Evolutionary conservation across 805 yeast species (phyloP).

Genomic region (Myxozyma monticola): DNA sequence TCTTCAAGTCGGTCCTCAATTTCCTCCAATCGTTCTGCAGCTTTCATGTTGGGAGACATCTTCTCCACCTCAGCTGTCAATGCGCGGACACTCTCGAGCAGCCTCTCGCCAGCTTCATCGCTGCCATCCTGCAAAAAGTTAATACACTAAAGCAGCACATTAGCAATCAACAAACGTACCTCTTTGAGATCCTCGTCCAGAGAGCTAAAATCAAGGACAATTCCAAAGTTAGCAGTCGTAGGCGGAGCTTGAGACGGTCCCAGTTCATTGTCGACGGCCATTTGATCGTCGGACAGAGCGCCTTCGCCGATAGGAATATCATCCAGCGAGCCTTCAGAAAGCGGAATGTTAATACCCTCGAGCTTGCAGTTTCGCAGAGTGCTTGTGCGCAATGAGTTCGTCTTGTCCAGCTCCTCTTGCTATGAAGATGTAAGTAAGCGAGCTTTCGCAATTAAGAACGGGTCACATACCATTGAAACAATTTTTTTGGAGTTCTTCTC

Average conservation of each 20-base stretch:
- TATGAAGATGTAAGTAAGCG: neutral
- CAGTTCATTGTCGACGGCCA: constrained; percentile 36
- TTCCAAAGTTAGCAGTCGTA: constrained; percentile 27
- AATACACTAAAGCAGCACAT: no score
- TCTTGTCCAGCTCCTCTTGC: constrained; percentile 33
- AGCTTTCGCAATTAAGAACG: neutral
- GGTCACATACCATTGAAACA: constrained; percentile 10
- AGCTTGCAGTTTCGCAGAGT: constrained; percentile 72
- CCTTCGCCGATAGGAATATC: constrained; percentile 60
- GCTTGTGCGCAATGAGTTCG: constrained; percentile 50
- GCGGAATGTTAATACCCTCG: constrained; percentile 64
- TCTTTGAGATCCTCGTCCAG: constrained; percentile 49
- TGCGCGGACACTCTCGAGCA: constrained; percentile 35
- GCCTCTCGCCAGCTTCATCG: constrained; percentile 32
- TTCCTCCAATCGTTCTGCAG: constrained; percentile 70
- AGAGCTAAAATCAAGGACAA: constrained; percentile 57
- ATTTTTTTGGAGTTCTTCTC: constrained; percentile 11
- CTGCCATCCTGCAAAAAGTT: constrained; percentile 23
- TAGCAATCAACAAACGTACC: constrained; percentile 30
- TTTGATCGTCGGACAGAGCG: constrained; percentile 37
- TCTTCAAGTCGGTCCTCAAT: constrained; percentile 60
- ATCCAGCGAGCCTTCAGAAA: constrained; percentile 59
- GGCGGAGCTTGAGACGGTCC: constrained; percentile 19
- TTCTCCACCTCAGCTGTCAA: constrained; percentile 36
- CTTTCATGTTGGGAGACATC: constrained; percentile 80